These are phyloP conservation scores for Trametes punicea DNA, from an alignment of 768 basidiomycete genomes.

Conservation along the genomic window DNA sequence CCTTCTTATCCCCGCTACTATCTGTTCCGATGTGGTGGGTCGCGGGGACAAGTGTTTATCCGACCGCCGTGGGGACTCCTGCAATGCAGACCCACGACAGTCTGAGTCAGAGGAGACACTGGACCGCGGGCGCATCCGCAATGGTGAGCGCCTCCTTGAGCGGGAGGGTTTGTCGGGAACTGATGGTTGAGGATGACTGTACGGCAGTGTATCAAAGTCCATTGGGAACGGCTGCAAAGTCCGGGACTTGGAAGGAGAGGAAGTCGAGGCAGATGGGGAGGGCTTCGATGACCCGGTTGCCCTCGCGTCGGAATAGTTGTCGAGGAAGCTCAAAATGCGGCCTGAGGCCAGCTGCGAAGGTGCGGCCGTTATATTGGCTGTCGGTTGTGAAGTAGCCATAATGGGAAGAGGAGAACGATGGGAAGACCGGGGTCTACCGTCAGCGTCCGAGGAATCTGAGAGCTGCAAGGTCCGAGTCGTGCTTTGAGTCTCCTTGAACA, in stretches of 20 bases:
- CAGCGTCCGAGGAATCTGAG: constrained; percentile 6
- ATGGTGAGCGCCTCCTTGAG: background rate
- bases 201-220: constrained; percentile 2
- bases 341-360: background rate
- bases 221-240: constrained; percentile 18
- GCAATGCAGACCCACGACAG: constrained; percentile 2
- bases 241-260: background rate
- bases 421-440: background rate
- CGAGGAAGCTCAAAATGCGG: constrained; percentile 9
- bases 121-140: constrained; percentile 1
- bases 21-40: background rate
- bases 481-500: constrained; percentile 9
- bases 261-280: background rate
- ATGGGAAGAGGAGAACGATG: background rate
- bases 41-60: constrained; percentile 26
- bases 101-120: constrained; percentile 9
- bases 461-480: background rate
- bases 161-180: background rate
- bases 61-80: constrained; percentile 34
- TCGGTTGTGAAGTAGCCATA: too few species aligned
- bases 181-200: background rate
- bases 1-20: background rate
- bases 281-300: background rate
- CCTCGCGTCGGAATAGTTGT: background rate
- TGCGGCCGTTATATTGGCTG: too few species aligned